Conservation (phyloP, 345 rosid genomes). For the Aquilaria yunnanensis region DNA sequence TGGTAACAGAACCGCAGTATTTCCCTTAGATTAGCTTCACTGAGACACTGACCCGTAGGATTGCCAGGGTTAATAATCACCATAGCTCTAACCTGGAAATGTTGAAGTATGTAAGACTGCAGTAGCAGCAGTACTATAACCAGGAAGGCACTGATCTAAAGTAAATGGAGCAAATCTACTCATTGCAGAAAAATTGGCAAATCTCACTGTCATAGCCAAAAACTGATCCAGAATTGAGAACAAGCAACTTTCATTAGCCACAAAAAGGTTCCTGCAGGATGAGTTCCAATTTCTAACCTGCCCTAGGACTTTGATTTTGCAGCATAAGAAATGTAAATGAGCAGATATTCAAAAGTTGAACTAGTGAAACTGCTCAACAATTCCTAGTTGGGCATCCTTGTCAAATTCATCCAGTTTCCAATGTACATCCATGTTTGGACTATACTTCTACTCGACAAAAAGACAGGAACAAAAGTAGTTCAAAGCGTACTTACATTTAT, state of each 20-base stretch:
- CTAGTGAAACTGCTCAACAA: not conserved
- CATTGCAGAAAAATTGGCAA: too few species aligned
- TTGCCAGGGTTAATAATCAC: constrained; percentile 99
- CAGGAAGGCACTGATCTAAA: too few species aligned
- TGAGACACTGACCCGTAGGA: constrained; percentile 98
- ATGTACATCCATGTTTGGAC: not conserved
- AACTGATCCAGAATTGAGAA: not conserved
- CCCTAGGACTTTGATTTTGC: too few species aligned
- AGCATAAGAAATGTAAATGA: too few species aligned
- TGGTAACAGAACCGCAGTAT: constrained; percentile 68
- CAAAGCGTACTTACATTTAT: constrained; percentile 56
- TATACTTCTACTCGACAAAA: constrained; percentile 8
- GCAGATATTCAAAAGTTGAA: too few species aligned
- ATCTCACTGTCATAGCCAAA: too few species aligned
- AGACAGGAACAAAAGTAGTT: constrained; percentile 7
- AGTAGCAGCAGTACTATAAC: not conserved
- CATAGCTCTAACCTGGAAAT: constrained; percentile 86
- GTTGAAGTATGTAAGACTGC: constrained; percentile 2
- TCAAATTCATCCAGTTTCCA: constrained; percentile 10
- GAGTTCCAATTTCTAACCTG: too few species aligned
- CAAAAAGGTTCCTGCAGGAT: too few species aligned
- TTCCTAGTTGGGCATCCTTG: not conserved
- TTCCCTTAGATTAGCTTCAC: constrained; percentile 85
- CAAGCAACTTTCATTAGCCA: constrained; percentile 4
- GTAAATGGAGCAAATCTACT: too few species aligned